Conservation (phyloP, 2,329 filamentous ascomycete genomes). For the Phaeoacremonium minimum region DNA sequence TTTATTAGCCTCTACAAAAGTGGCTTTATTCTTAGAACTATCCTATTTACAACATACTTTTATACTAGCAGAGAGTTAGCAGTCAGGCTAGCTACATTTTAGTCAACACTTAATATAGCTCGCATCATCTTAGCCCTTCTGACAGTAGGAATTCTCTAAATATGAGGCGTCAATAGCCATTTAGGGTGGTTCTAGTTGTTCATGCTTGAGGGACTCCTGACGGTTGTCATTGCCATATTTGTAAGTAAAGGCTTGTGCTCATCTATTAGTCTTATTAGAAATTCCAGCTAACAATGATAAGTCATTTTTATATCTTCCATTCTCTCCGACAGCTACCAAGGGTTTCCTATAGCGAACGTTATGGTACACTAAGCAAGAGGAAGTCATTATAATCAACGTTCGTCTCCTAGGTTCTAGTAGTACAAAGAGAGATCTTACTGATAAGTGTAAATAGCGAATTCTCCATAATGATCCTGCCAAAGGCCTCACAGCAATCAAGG, state of each 20-base stretch:
- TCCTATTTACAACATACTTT: conserved; percentile 68
- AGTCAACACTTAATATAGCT: conserved; percentile 45
- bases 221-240: conserved; percentile 45
- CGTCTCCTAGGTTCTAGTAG: background rate
- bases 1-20: conserved; percentile 50
- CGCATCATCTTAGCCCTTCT: conserved; percentile 42
- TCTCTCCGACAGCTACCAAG: conserved; percentile 62
- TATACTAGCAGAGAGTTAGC: conserved; percentile 67
- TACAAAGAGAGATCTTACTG: conserved; percentile 1
- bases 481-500: conserved; percentile 39
- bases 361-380: conserved; percentile 64
- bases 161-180: conserved; percentile 41
- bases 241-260: too few relatives aligned
- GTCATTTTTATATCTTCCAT: conserved; percentile 56
- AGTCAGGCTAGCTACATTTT: conserved; percentile 64
- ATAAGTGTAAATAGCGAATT: conserved; percentile 29
- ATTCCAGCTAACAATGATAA: conserved; percentile 5
- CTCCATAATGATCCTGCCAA: conserved; percentile 51
- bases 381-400: conserved; percentile 64
- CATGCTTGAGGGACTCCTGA: conserved; percentile 36
- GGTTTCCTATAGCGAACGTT: conserved; percentile 55
- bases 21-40: conserved; percentile 55
- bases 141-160: conserved; percentile 40
- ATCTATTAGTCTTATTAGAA: too few relatives aligned
- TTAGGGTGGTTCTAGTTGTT: conserved; percentile 54